Evolutionary conservation across 805 yeast genomes (phyloP), one percentile per base, ranked within the genome.

Genomic region (Saccharomycopsis fibuligera): DNA sequence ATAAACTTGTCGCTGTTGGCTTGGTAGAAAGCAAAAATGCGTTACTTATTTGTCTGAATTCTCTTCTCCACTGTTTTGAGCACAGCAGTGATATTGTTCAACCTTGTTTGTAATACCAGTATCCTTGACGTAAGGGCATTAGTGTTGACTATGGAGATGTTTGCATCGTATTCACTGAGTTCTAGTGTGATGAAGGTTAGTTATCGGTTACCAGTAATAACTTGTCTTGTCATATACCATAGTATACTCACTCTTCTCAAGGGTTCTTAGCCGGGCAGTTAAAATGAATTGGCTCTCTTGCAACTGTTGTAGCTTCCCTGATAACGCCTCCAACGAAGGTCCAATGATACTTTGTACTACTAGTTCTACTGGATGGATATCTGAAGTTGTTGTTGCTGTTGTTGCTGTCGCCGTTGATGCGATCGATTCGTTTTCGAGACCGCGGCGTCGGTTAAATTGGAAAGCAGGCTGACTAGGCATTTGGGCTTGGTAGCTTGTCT

Each of bases 341-440:
- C 55, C 55, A 8, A 52, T 41, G 14, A 52, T 43, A 16, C 43
- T 27, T n/a, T 52, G 55, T 14, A 52, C 48, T 2, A 52, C 52
- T 10, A 48, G 38, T 31, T 52, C 55, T n/a, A 52, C 22, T 2
- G 55, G 55, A 27, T 52, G 55, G 5, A 52, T 43, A n/a, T 49
- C 51, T 6, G 35, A 38, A n/a, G n/a, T n/a, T n/a, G n/a, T n/a
- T n/a, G 22, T 41, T 41, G 19, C 24, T 37, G 35, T 5, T 10
- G 22, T 30, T 33, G 27, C 25, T 25, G 35, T 33, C 37, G 19
- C 14, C 17, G 37, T 12, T 33, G 37, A 33, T n/a, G n/a, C 17
- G 14, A 33, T 33, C 37, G 17, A n/a, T 8, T 8, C 19, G 14
- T 33, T n/a, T n/a, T n/a, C n/a, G n/a, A n/a, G n/a, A n/a, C n/a